Conservation (phyloP, 2,329 filamentous ascomycete species). For the Hypoxylon sp. region DNA sequence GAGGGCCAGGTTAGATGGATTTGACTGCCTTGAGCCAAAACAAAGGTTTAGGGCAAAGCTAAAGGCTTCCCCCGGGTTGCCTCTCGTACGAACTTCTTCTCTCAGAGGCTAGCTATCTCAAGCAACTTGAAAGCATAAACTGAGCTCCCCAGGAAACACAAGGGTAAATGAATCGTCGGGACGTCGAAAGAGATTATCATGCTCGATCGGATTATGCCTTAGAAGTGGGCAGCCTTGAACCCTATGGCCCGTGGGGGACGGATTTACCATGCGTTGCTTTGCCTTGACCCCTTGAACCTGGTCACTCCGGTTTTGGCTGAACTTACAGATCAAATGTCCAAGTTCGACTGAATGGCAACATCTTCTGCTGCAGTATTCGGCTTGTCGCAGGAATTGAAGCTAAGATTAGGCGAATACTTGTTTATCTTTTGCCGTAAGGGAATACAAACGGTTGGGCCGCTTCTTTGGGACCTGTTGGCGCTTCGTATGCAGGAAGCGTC, state of each 20-base stretch:
- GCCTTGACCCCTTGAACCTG: constrained; percentile 16
- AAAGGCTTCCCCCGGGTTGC: constrained; percentile 6
- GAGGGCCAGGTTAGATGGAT: constrained; percentile 12
- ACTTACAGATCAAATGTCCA: constrained; percentile 26
- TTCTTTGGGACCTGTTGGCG: constrained; percentile 29
- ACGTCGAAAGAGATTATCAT: constrained; percentile 37
- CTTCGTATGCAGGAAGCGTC: constrained; percentile 30
- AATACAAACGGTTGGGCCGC: constrained; percentile 17
- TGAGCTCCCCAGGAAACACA: constrained; percentile 27
- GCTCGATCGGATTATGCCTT: constrained; percentile 46
- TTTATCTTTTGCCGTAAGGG: constrained; percentile 21
- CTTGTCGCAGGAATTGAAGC: constrained; percentile 24
- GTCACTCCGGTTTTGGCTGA: constrained; percentile 19
- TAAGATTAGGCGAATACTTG: constrained; percentile 14
- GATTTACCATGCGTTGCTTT: constrained; percentile 23
- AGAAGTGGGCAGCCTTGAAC: constrained; percentile 29
- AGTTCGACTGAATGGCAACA: constrained; percentile 9
- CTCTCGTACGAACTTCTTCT: constrained; percentile 1
- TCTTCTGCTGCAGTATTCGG: constrained; percentile 15
- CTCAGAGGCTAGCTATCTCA: constrained; percentile 24
- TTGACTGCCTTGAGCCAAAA: constrained; percentile 16
- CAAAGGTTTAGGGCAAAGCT: constrained; percentile 13
- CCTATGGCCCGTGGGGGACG: constrained; percentile 22
- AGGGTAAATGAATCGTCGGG: constrained; percentile 38
- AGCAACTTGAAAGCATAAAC: constrained; percentile 28